phyloP scores from a whole-genome alignment of 495 filamentous ascomycete genomes.

The Penicillium alfredii region DNA sequence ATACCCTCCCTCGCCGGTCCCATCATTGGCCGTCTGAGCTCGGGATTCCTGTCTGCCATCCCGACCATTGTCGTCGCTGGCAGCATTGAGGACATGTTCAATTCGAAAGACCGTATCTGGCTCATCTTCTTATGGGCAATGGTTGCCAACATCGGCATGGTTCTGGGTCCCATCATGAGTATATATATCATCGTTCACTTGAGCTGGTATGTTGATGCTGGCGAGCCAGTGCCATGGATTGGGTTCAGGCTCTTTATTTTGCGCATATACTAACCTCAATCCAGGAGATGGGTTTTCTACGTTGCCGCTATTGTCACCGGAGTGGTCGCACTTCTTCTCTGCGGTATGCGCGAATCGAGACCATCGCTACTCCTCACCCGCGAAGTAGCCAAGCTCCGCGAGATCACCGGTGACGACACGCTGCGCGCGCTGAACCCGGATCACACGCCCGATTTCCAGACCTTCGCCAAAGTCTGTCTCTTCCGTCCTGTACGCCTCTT shows the following conservation, averaged over 20 bases:
- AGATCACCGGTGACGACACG: slow-evolving; percentile 15
- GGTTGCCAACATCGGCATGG: slow-evolving; percentile 34
- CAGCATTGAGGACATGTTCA: slow-evolving; percentile 47
- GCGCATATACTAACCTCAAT: background rate
- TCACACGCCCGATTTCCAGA: slow-evolving; percentile 19
- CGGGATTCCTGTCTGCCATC: slow-evolving; percentile 41
- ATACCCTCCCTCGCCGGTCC: slow-evolving; percentile 24
- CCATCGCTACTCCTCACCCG: slow-evolving; percentile 27
- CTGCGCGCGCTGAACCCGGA: slow-evolving; percentile 30
- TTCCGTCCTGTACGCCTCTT: slow-evolving; percentile 32
- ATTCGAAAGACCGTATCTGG: slow-evolving; percentile 38
- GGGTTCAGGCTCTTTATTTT: no score
- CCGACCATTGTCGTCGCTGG: slow-evolving; percentile 40
- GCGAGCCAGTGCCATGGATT: no score
- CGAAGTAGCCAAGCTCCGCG: slow-evolving; percentile 20
- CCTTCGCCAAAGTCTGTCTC: slow-evolving; percentile 27
- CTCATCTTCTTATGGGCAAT: slow-evolving; percentile 39
- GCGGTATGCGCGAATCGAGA: slow-evolving; percentile 27
- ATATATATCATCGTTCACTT: slow-evolving; percentile 30
- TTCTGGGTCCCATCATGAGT: slow-evolving; percentile 39
- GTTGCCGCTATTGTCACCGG: slow-evolving; percentile 18
- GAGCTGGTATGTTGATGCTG: slow-evolving; percentile 26
- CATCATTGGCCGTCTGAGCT: slow-evolving; percentile 32
- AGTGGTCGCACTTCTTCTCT: slow-evolving; percentile 9
- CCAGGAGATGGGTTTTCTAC: slow-evolving; percentile 31